Evolutionary conservation across 2,329 filamentous ascomycete genomes (phyloP), one percentile per base, ranked within the genome.

Genomic region (Colletotrichum orchidophilum): DNA sequence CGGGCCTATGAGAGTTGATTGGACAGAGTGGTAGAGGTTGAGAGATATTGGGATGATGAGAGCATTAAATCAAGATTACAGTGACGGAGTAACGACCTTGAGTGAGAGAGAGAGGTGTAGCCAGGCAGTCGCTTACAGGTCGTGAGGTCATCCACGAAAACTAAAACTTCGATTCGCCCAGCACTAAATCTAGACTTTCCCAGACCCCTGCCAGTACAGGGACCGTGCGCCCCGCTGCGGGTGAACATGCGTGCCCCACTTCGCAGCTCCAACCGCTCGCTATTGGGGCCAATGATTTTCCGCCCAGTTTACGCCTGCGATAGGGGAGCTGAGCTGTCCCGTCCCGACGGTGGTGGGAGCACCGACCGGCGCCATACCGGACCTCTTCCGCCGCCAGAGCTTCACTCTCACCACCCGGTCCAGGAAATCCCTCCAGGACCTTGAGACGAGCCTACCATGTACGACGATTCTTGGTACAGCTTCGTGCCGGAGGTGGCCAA

Each of bases 401-500:
- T 54, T 31, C 63, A 29, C 50, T 24, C 27, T 8, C 63, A 68
- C 39, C 12, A 29, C 39, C 35, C 39, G 21, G 39, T 39, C 18
- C 18, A n/a, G 21, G 35, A 53, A 5, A 66, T 55, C 53, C 35
- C 39, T 46, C 39, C 39, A 46, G 18, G 18, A 46, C 39, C 21
- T 13, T 31, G 6, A 24, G 31, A 35, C 13, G 12, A 61, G 9
- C 29, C 21, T 27, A 84, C 75, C 75, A 95, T 94, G 92, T 94
- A 94, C 80, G 93, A 96, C 81, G 93, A 96, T 81, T 91, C 92
- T 33, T 96, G 93, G 93, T 94, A 95, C 83, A 94, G 88, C 79
- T 92, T 94, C 78, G 89, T 93, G 74, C 88, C 92, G 29, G 89
- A 92, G 66, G 82, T 88, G 64, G 83, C 86, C 74, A 87, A 86